Evolutionary conservation across 306 rosid genomes (phyloP).

Genomic region (Cicer judaicum): DNA sequence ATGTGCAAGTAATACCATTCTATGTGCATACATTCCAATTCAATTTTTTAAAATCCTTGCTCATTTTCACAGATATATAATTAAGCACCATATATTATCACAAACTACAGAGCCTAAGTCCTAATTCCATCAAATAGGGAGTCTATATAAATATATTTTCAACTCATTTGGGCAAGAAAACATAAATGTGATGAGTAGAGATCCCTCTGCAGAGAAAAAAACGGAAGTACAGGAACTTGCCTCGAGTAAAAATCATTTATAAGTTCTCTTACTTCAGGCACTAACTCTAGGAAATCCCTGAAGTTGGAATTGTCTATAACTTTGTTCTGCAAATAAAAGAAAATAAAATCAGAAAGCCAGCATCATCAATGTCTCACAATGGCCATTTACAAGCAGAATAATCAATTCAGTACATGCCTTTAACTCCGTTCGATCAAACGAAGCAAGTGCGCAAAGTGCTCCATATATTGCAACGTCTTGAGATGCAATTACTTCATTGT

Average conservation of each 20-base stretch:
- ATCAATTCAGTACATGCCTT: slow-evolving; percentile 61
- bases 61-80: background rate
- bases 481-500: slow-evolving; percentile 90
- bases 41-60: background rate
- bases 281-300: slow-evolving; percentile 89
- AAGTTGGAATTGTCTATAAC: slow-evolving; percentile 87
- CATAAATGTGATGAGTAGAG: background rate
- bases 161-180: slow-evolving; percentile 1
- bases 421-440: slow-evolving; percentile 87
- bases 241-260: slow-evolving; percentile 94
- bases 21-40: background rate
- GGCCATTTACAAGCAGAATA: slow-evolving; percentile 16
- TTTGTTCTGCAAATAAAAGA: slow-evolving; percentile 71
- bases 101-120: background rate
- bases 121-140: slow-evolving; percentile 18
- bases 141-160: slow-evolving; percentile 6
- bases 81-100: background rate
- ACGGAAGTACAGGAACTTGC: slow-evolving; percentile 48
- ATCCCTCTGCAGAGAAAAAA: slow-evolving; percentile 14
- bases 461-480: slow-evolving; percentile 98
- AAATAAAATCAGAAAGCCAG: slow-evolving; percentile 39
- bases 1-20: slow-evolving; percentile 7
- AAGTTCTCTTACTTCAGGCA: slow-evolving; percentile 96
- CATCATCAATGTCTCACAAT: slow-evolving; percentile 1
- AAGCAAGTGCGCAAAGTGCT: slow-evolving; percentile 97